phyloP scores from a whole-genome alignment of 2,329 filamentous ascomycete genomes.

The Fusarium sulawesiense region DNA sequence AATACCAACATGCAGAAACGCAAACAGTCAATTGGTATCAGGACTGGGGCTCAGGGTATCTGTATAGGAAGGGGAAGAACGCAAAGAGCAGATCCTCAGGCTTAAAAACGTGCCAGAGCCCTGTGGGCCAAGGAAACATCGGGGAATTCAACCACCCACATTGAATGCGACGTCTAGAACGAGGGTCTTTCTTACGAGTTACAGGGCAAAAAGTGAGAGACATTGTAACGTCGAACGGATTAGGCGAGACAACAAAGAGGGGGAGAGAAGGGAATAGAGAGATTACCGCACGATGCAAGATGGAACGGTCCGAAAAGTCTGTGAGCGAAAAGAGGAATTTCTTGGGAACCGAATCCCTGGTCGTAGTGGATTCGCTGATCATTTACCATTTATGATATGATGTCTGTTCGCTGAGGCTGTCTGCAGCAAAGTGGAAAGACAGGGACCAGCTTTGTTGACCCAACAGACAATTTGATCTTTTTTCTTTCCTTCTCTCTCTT shows the following conservation, averaged over 20 bases:
- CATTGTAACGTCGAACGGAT: background rate
- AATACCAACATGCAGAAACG: slow-evolving; percentile 9
- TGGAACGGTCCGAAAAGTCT: slow-evolving; percentile 14
- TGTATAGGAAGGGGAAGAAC: background rate
- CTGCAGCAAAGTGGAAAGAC: slow-evolving; percentile 9
- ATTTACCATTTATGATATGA: background rate
- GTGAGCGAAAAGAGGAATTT: background rate
- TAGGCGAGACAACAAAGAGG: slow-evolving; percentile 2
- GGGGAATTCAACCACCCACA: slow-evolving; percentile 5
- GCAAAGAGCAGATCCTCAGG: slow-evolving; percentile 1
- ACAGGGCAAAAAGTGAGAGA: background rate
- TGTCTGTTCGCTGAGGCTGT: background rate
- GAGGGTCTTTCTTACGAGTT: background rate
- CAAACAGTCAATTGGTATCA: background rate
- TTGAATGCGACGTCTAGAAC: slow-evolving; percentile 7
- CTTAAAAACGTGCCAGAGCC: slow-evolving; percentile 15
- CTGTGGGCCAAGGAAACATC: slow-evolving; percentile 8
- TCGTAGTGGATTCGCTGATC: slow-evolving; percentile 1
- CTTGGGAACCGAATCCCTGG: slow-evolving; percentile 1
- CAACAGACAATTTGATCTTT: background rate
- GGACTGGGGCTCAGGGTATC: background rate
- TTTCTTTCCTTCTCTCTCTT: too few species aligned
- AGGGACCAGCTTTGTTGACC: slow-evolving; percentile 3
- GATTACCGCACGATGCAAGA: slow-evolving; percentile 7
- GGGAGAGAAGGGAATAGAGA: background rate